Base-by-base conservation (phyloP, 2,329 filamentous ascomycete genomes). In the Fusarium neocosmosporiellum region DNA sequence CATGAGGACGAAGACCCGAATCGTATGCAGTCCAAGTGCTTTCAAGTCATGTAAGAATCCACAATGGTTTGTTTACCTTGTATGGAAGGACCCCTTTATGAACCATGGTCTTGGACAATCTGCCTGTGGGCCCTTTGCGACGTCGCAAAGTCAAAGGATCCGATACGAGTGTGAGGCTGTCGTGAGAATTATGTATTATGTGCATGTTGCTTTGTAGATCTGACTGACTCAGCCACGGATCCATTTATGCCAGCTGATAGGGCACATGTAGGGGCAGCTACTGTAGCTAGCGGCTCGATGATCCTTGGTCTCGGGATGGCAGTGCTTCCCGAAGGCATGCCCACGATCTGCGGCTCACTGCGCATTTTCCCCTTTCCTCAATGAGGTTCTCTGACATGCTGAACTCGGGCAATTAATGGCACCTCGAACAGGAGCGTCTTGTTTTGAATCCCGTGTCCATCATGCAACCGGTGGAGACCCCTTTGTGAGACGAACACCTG, bases 1-100 rank as follows among this genome's bases (percentile, higher is more conserved):
- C 27, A 33, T 43, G 5, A 71, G 65, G 65, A 77, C 78, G 72
- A 82, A 78, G 78, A 80, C 78, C 81, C 80, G 80, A 59, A 59
- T 41, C 39, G 5, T 2, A 31, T 31, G 55, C 36, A 61, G 48
- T 41, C 33, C 55, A n/a, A 50, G 18, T 27, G 16, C 29, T n/a
- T 39, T 39, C 20, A 24, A 29, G 10, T 7, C 33, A 57, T 27
- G 22, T 9, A n/a, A 27, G 14, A 37, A 6, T 34, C 27, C 53
- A 34, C 29, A 20, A 41, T 20, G 18, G n/a, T 22, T 48, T 46
- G 14, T 18, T 59, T 58, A 34, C 43, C 24, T 50, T 37, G 53
- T 24, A 24, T n/a, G 54, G 11, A 24, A 22, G 20, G 16, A 16
- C 27, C n/a, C 54, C 18, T 34, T 39, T 37, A 58, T 58, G 22